phyloP scores from a whole-genome alignment of 805 yeast species.

The Ogataea chonburiensis region DNA sequence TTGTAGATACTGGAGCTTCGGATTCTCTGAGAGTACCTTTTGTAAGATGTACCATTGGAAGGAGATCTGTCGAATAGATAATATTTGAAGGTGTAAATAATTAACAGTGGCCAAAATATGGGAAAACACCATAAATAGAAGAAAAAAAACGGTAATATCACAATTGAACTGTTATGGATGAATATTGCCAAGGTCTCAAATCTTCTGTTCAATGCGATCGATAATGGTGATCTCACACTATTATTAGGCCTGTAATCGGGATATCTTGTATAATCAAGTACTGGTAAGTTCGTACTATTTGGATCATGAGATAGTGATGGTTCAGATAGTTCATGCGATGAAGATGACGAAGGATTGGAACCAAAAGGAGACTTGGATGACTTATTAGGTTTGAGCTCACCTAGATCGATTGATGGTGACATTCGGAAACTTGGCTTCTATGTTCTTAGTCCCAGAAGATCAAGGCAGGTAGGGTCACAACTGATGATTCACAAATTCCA shows the following conservation, averaged over 20 bases:
- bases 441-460: too few relatives aligned
- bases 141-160: constrained; percentile 53
- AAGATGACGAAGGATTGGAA: background rate
- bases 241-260: constrained; percentile 25
- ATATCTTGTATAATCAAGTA: too few relatives aligned
- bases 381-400: background rate
- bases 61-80: constrained; percentile 63
- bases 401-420: background rate
- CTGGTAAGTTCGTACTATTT: too few relatives aligned
- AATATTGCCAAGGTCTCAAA: constrained; percentile 66
- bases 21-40: constrained; percentile 55
- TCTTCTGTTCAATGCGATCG: constrained; percentile 55
- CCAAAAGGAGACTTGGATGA: background rate
- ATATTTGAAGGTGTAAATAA: constrained; percentile 63
- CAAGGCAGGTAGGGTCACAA: too few relatives aligned
- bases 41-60: constrained; percentile 65
- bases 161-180: constrained; percentile 72
- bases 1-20: constrained; percentile 62
- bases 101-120: constrained; percentile 56
- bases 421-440: too few relatives aligned
- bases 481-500: too few relatives aligned
- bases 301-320: too few relatives aligned
- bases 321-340: too few relatives aligned
- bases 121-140: constrained; percentile 54
- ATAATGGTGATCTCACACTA: constrained; percentile 53